A percentile compares a stretch with the other conserved stretches of the same genome.
These are phyloP conservation scores for Aspergillus quadricinctus DNA, from an alignment of 2,329 filamentous ascomycete genomes.

Conservation along the genomic window DNA sequence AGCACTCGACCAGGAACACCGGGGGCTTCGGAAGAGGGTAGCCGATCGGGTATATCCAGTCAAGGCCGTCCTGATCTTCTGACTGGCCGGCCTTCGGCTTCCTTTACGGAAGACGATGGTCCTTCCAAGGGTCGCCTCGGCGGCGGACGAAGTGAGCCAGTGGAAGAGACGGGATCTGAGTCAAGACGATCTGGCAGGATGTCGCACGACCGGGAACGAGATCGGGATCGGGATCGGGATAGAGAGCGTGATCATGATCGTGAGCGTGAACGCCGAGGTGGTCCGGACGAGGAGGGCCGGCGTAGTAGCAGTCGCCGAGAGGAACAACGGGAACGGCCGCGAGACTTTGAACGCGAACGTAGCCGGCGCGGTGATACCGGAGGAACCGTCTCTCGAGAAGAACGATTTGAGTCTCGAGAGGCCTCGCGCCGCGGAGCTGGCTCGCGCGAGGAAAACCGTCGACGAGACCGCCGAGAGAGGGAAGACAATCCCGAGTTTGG, in stretches of 20 bases:
- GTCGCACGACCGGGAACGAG: conserved; percentile 22
- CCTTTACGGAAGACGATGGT: conserved; percentile 23
- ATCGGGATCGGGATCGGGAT: conserved; percentile 24
- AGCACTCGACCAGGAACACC: conserved; percentile 30
- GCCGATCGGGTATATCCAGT: conserved; percentile 11
- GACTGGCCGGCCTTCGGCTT: conserved; percentile 19
- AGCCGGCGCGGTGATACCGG: conserved; percentile 30
- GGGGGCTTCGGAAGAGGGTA: conserved; percentile 22
- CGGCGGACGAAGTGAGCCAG: conserved; percentile 30
- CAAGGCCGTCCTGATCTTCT: conserved; percentile 33
- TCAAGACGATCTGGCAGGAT: conserved; percentile 23
- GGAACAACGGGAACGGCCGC: conserved; percentile 32
- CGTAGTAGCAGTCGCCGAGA: conserved; percentile 31
- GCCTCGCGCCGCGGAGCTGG: conserved; percentile 27
- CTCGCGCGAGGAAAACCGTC: conserved; percentile 32
- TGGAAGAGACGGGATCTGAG: conserved; percentile 34
- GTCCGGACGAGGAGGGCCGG: conserved; percentile 24
- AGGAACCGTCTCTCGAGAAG: conserved; percentile 17
- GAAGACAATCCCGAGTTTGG: conserved; percentile 25
- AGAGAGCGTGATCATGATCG: conserved; percentile 23
- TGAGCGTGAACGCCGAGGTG: conserved; percentile 24
- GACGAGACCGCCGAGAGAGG: conserved; percentile 34
- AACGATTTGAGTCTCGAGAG: conserved; percentile 27
- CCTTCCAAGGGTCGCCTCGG: conserved; percentile 23
- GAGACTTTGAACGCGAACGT: conserved; percentile 31